phyloP scores from a whole-genome alignment of 805 yeast genomes.

The Deakozyma indianensis region DNA sequence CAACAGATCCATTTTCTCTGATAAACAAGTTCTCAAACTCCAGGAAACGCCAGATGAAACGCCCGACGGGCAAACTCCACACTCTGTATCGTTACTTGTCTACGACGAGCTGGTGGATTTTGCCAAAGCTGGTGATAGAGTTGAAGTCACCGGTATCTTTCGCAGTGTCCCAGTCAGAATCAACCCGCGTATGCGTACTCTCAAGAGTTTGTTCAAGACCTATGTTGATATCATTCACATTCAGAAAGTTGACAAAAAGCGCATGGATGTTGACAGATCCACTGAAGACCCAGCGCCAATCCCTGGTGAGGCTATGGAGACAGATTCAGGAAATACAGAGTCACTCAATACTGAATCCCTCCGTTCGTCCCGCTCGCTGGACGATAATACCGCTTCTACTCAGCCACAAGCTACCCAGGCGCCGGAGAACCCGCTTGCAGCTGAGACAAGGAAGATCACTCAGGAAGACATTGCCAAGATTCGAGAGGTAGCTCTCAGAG shows the following conservation, averaged over 20 bases:
- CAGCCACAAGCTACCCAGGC: neutral
- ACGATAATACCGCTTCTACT: neutral
- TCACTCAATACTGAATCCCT: neutral
- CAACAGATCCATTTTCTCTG: conserved; percentile 85
- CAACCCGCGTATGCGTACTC: conserved; percentile 68
- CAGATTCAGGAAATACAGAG: neutral
- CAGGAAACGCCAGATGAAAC: conserved; percentile 95
- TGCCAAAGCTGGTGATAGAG: conserved; percentile 91
- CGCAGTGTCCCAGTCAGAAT: conserved; percentile 85
- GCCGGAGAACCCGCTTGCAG: neutral
- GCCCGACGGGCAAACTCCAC: conserved; percentile 98
- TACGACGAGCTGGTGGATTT: conserved; percentile 93
- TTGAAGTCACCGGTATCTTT: conserved; percentile 91
- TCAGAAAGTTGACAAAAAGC: conserved; percentile 66
- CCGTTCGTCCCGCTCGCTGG: neutral
- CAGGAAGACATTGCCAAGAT: conserved; percentile 58
- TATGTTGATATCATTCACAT: conserved; percentile 90
- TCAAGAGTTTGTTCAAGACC: conserved; percentile 78
- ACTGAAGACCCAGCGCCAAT: conserved; percentile 33
- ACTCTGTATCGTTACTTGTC: conserved; percentile 82
- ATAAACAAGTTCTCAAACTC: conserved; percentile 83
- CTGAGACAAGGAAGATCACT: conserved; percentile 24
- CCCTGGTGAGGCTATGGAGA: conserved; percentile 12
- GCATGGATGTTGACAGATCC: conserved; percentile 68
- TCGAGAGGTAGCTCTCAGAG: conserved; percentile 44